A percentile compares a stretch with the other conserved stretches of the same genome.
Conservation (phyloP, 139 green algal genomes). For the Chlamydomonas sp. region DNA sequence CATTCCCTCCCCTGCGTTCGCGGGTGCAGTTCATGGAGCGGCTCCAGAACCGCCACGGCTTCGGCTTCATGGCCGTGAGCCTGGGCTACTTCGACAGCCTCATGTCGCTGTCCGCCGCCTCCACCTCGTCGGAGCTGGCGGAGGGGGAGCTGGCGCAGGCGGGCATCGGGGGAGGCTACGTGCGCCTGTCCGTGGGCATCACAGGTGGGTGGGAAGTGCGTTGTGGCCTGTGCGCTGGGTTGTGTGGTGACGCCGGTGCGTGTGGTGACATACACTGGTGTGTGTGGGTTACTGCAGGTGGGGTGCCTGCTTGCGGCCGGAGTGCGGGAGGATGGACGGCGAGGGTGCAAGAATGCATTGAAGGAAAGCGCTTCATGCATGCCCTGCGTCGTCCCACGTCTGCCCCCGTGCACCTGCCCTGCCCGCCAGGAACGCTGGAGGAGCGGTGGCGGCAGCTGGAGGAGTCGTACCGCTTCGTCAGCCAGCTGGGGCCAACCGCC, state of each 20-base stretch:
- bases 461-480: slow-evolving; percentile 55
- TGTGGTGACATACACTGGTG: not conserved
- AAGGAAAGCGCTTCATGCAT: not conserved
- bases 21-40: slow-evolving; percentile 73
- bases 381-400: not conserved
- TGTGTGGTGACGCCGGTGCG: not conserved
- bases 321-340: not conserved
- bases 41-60: slow-evolving; percentile 78
- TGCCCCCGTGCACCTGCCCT: too few relatives aligned
- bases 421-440: slow-evolving; percentile 58
- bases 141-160: slow-evolving; percentile 46
- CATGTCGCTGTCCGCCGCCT: slow-evolving; percentile 57
- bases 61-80: slow-evolving; percentile 80
- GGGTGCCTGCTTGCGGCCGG: too few relatives aligned
- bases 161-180: slow-evolving; percentile 69
- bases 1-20: too few relatives aligned
- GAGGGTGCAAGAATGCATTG: not conserved
- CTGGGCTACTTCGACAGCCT: slow-evolving; percentile 83
- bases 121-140: slow-evolving; percentile 69
- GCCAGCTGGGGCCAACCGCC: not conserved
- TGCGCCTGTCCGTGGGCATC: slow-evolving; percentile 73
- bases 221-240: not conserved
- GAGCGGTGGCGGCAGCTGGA: slow-evolving; percentile 70
- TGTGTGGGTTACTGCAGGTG: not conserved
- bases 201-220: slow-evolving; percentile 48